Evolutionary conservation across 306 rosid genomes (phyloP).

Genomic region (Coriaria nepalensis): DNA sequence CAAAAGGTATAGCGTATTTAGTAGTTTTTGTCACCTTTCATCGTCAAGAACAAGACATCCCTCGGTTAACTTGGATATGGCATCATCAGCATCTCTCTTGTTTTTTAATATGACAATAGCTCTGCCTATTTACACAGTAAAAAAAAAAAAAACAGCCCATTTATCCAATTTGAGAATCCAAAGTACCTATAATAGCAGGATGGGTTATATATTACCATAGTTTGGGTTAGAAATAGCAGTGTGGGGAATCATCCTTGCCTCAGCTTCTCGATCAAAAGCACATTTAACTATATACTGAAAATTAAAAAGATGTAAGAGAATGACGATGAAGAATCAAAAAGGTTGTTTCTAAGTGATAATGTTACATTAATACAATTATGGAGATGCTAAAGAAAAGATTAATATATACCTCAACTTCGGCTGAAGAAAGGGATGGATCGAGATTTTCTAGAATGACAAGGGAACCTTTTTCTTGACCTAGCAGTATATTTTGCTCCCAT

Average conservation of each 20-base stretch:
- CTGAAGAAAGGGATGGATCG: conserved; percentile 36
- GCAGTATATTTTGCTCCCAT: conserved; percentile 30
- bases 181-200: not conserved
- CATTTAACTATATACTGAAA: conserved; percentile 34
- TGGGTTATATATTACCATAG: conserved; percentile 18
- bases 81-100: conserved; percentile 29
- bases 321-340: not conserved
- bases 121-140: conserved; percentile 24
- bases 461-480: conserved; percentile 21
- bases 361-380: not conserved
- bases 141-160: conserved; percentile 7
- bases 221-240: conserved; percentile 13
- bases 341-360: not conserved
- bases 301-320: not conserved
- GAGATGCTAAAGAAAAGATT: not conserved
- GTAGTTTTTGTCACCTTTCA: conserved; percentile 35
- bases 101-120: conserved; percentile 55
- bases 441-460: conserved; percentile 34
- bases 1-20: not conserved
- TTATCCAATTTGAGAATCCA: not conserved
- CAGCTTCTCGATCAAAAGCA: conserved; percentile 23
- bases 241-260: conserved; percentile 32
- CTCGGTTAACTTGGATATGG: conserved; percentile 20
- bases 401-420: conserved; percentile 37
- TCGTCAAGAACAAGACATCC: conserved; percentile 40